Base-by-base conservation (phyloP, 2,329 filamentous ascomycete genomes). In the Ophiostoma triangulosporum region DNA sequence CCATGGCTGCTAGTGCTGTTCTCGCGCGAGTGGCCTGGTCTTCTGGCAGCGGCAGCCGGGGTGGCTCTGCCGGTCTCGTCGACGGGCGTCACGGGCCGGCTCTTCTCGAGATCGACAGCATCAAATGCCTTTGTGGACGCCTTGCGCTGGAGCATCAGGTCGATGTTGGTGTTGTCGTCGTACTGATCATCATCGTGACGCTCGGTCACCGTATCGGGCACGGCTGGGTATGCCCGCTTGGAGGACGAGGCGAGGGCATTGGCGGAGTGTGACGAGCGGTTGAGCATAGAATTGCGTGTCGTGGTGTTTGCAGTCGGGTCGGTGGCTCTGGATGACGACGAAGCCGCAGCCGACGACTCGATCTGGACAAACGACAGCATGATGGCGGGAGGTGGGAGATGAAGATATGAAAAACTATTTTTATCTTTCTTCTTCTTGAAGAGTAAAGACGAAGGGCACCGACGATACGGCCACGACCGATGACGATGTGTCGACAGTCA, bases 71-170 rank as follows among this genome's bases (percentile, higher is more conserved):
- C 49, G 8, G 40, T 26, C 2, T 48, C 49, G 3, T 60, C 57
- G 1, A 60, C 17, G 4, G 76, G 77, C 6, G 70, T 76, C 6
- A 69, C 60, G 3, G 77, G 74, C 14, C 73, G 66, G 61, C 76
- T 83, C 62, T 71, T 73, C 60, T 83, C 80, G 1, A 80, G 62
- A 55, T 73, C 65, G 38, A 35, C 52, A 11, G 57, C 61, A 3
- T 60, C 57, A 40, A 56, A 58, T 5, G 55, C 51, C 29, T 27
- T 45, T 14, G 52, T 48, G 43, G 54, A 45, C 7, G 43, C 26
- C 32, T 40, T 22, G 56, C 50, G 24, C n/a, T 40, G n/a, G 20
- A 31, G 35, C 35, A 48, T 48, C 3, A 48, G 46, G 29, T 48
- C 46, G 9, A 48, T 31, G 27, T 48, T 15, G 27, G 29, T 20